phyloP scores from a whole-genome alignment of 2,329 filamentous ascomycete species.

The Microdochium nivale region DNA sequence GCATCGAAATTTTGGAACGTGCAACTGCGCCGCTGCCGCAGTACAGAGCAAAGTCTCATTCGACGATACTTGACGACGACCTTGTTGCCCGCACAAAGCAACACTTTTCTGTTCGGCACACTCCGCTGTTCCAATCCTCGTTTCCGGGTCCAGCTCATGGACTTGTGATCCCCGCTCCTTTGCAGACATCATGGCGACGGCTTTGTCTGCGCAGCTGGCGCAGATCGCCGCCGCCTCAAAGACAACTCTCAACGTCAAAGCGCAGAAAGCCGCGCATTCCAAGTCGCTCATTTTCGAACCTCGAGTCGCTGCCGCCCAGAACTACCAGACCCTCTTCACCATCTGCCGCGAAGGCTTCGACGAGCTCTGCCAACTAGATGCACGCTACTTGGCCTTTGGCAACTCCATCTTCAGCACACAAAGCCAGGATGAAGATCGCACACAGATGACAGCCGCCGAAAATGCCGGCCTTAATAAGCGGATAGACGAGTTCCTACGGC shows the following conservation, averaged over 20 bases:
- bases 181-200: slow-evolving; percentile 58
- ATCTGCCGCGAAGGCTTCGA: slow-evolving; percentile 85
- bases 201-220: slow-evolving; percentile 88
- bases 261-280: slow-evolving; percentile 83
- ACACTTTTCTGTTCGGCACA: not conserved
- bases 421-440: slow-evolving; percentile 81
- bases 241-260: slow-evolving; percentile 83
- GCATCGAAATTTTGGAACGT: not conserved
- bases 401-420: slow-evolving; percentile 85
- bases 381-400: slow-evolving; percentile 66
- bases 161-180: not conserved
- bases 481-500: slow-evolving; percentile 73
- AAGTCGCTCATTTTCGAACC: slow-evolving; percentile 93
- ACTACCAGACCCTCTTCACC: slow-evolving; percentile 79
- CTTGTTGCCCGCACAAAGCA: not conserved
- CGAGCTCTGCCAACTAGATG: slow-evolving; percentile 82
- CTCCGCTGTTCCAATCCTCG: not conserved
- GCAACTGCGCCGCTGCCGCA: too few species aligned
- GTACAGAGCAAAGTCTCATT: too few species aligned
- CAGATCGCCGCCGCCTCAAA: slow-evolving; percentile 85
- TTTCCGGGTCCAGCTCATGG: slow-evolving; percentile 6
- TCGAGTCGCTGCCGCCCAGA: slow-evolving; percentile 76
- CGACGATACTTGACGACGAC: not conserved
- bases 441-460: slow-evolving; percentile 71
- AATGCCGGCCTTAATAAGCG: slow-evolving; percentile 74